Evolutionary conservation across 495 filamentous ascomycete genomes (phyloP).

Genomic region (Cryomyces minteri): DNA sequence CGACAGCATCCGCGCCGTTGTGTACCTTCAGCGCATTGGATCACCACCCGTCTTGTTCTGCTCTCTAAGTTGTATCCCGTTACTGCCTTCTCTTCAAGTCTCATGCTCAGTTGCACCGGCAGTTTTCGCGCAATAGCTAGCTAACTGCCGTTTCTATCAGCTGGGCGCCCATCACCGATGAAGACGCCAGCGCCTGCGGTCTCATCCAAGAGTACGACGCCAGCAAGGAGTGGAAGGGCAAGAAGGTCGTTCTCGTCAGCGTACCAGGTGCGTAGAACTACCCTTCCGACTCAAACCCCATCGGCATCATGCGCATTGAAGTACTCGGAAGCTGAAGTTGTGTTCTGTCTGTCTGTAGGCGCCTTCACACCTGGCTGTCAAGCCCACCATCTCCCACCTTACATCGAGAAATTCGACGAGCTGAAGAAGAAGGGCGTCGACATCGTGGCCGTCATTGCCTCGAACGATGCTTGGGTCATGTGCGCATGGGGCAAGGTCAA

Average conservation of each 20-base stretch:
- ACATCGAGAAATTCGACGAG: conserved; percentile 52
- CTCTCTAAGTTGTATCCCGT: too few species aligned
- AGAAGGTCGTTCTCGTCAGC: conserved; percentile 82
- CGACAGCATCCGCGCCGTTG: too few species aligned
- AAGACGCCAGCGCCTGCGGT: conserved; percentile 46
- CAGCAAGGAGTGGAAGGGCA: conserved; percentile 68
- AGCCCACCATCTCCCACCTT: conserved; percentile 69
- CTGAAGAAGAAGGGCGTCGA: conserved; percentile 78
- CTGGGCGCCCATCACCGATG: conserved; percentile 21
- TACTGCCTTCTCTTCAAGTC: too few species aligned
- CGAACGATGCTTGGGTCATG: conserved; percentile 88
- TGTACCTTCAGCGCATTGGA: too few species aligned
- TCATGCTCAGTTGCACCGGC: too few species aligned
- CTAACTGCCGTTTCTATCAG: conserved; percentile 5
- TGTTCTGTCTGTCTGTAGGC: conserved; percentile 23
- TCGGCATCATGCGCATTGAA: background rate
- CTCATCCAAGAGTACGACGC: conserved; percentile 64
- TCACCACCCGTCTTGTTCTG: too few species aligned
- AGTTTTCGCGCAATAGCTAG: too few species aligned
- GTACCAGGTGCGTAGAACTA: conserved; percentile 43
- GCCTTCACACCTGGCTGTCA: conserved; percentile 95
- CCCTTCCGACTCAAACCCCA: background rate
- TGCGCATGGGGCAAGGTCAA: conserved; percentile 93
- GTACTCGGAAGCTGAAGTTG: background rate
- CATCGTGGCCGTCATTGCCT: conserved; percentile 65